Conservation (phyloP, 1,284 basidiomycete genomes). For the Fistulinella cinereoalba region DNA sequence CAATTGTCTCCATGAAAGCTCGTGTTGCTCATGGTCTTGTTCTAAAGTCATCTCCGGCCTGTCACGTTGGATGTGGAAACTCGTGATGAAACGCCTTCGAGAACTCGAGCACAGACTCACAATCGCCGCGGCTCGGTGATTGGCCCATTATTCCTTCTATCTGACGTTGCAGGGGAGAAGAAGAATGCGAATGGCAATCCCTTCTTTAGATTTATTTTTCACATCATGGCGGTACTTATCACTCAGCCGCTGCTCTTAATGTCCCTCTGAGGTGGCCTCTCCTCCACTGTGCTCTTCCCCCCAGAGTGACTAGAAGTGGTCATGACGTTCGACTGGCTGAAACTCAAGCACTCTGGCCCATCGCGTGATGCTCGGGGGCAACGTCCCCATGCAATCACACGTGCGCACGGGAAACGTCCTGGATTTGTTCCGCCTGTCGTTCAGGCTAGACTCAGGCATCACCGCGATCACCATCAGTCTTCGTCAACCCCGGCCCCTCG, state of each 20-base stretch:
- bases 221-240: slow-evolving; percentile 30
- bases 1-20: slow-evolving; percentile 13
- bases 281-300: slow-evolving; percentile 8
- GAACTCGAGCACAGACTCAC: slow-evolving; percentile 22
- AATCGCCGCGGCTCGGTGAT: slow-evolving; percentile 29
- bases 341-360: slow-evolving; percentile 19
- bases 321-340: slow-evolving; percentile 32
- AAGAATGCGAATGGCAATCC: slow-evolving; percentile 26
- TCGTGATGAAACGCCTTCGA: slow-evolving; percentile 32
- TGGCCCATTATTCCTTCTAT: slow-evolving; percentile 29
- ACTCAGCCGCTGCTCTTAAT: slow-evolving; percentile 28
- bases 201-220: slow-evolving; percentile 25
- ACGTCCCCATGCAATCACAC: slow-evolving; percentile 15
- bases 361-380: slow-evolving; percentile 20
- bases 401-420: slow-evolving; percentile 20
- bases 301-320: slow-evolving; percentile 8
- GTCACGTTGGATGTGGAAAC: slow-evolving; percentile 21
- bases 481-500: slow-evolving; percentile 12
- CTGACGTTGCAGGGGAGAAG: slow-evolving; percentile 26
- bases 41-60: slow-evolving; percentile 29
- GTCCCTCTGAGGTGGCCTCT: slow-evolving; percentile 14
- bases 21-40: slow-evolving; percentile 16
- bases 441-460: slow-evolving; percentile 21
- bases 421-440: slow-evolving; percentile 15
- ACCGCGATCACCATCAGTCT: slow-evolving; percentile 13